Conservation (phyloP, 768 basidiomycete species). For the Boletus tomentosulus region DNA sequence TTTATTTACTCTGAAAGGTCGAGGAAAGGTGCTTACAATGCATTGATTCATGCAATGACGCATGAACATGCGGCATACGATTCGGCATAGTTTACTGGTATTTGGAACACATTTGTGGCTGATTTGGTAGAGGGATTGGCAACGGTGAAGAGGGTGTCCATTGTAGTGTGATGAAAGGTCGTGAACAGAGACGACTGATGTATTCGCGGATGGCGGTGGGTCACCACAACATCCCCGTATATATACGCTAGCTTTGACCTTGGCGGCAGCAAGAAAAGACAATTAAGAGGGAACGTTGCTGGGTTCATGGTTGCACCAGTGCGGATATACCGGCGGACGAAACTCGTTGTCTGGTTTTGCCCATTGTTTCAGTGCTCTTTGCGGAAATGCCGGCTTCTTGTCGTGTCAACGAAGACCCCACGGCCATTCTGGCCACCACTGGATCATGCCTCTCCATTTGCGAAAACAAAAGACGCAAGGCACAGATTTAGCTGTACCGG, state of each 20-base stretch:
- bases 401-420: not conserved
- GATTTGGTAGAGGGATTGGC: not conserved
- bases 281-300: constrained; percentile 8
- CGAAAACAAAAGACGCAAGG: constrained; percentile 19
- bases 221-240: constrained; percentile 6
- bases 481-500: not conserved
- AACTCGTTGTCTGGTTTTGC: not conserved
- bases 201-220: constrained; percentile 1
- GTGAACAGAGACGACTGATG: constrained; percentile 6
- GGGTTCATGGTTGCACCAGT: not conserved
- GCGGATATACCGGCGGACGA: constrained; percentile 6
- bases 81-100: constrained; percentile 11
- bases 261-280: constrained; percentile 5
- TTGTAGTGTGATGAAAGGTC: constrained; percentile 7
- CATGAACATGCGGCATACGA: not conserved
- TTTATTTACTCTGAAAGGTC: not conserved
- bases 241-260: constrained; percentile 10
- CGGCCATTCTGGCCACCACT: constrained; percentile 4
- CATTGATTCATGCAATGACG: constrained; percentile 16
- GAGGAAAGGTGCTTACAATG: constrained; percentile 9
- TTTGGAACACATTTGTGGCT: constrained; percentile 1
- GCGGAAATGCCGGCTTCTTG: not conserved
- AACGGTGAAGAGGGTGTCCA: constrained; percentile 17
- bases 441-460: constrained; percentile 5
- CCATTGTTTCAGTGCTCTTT: constrained; percentile 18